phyloP scores from a whole-genome alignment of 2,329 filamentous ascomycete species.

The Berkeleyomyces basicola region DNA sequence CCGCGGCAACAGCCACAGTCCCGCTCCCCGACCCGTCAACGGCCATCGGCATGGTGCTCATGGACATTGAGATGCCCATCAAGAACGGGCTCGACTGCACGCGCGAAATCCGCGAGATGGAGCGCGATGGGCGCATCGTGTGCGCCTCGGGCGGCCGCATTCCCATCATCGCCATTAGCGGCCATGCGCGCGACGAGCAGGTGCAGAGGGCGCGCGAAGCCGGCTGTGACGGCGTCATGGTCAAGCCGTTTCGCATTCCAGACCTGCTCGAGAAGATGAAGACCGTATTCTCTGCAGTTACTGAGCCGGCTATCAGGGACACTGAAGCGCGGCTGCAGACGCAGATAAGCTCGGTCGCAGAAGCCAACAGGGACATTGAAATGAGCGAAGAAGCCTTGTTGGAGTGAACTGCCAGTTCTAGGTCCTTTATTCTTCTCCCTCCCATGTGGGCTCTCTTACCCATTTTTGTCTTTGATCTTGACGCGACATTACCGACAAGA shows the following conservation, averaged over 20 bases:
- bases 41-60: conserved; percentile 43
- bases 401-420: background rate
- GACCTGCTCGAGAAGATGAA: conserved; percentile 45
- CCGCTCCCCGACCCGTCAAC: background rate
- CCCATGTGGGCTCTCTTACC: too few species aligned
- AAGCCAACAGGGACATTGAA: background rate
- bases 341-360: background rate
- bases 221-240: conserved; percentile 47
- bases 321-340: background rate
- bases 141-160: conserved; percentile 31
- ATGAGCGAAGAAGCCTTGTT: background rate
- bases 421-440: too few species aligned
- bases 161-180: conserved; percentile 50
- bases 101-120: conserved; percentile 43
- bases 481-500: too few species aligned
- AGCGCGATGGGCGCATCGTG: conserved; percentile 34
- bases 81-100: conserved; percentile 56
- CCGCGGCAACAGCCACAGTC: background rate
- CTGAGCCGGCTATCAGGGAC: conserved; percentile 11
- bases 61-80: conserved; percentile 65
- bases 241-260: conserved; percentile 53
- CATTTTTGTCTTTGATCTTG: too few species aligned
- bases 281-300: conserved; percentile 25
- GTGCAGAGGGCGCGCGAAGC: conserved; percentile 32
- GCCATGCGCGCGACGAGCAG: conserved; percentile 50